Conservation (phyloP, 2,329 filamentous ascomycete species). For the Fusarium vanettenii region DNA sequence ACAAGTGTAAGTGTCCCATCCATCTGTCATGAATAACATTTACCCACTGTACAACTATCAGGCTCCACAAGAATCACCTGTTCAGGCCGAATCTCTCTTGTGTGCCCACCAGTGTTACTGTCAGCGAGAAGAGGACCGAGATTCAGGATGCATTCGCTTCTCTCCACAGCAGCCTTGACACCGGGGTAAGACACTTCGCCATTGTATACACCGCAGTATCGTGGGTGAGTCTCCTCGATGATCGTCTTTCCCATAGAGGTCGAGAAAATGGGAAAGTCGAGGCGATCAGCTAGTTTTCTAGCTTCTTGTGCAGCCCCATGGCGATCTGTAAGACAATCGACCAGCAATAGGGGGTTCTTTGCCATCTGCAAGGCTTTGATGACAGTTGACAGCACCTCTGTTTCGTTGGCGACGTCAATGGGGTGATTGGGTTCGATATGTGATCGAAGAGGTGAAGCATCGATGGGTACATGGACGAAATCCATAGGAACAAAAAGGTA, state of each 20-base stretch:
- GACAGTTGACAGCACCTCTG: neutral
- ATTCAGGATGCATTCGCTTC: slow-evolving; percentile 19
- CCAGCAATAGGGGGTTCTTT: neutral
- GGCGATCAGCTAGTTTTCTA: neutral
- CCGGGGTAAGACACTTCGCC: slow-evolving; percentile 20
- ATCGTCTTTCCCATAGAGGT: slow-evolving; percentile 19
- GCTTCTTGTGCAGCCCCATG: slow-evolving; percentile 5
- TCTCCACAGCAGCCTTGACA: slow-evolving; percentile 8
- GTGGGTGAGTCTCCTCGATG: slow-evolving; percentile 2
- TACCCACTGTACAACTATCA: neutral
- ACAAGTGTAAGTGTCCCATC: neutral
- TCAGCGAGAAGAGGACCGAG: slow-evolving; percentile 14
- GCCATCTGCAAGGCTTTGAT: neutral
- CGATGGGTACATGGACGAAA: slow-evolving; percentile 8
- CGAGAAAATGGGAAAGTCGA: slow-evolving; percentile 10
- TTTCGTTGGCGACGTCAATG: neutral
- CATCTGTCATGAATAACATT: no score
- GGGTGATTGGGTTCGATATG: neutral
- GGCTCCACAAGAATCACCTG: slow-evolving; percentile 11
- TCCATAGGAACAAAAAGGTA: slow-evolving; percentile 25
- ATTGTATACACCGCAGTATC: slow-evolving; percentile 16
- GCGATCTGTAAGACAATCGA: slow-evolving; percentile 14
- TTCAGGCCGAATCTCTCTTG: slow-evolving; percentile 8
- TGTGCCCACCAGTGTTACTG: slow-evolving; percentile 19
- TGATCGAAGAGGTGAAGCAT: neutral